phyloP scores from a whole-genome alignment of 2,329 filamentous ascomycete species.

The Fonsecaea pugnacius region DNA sequence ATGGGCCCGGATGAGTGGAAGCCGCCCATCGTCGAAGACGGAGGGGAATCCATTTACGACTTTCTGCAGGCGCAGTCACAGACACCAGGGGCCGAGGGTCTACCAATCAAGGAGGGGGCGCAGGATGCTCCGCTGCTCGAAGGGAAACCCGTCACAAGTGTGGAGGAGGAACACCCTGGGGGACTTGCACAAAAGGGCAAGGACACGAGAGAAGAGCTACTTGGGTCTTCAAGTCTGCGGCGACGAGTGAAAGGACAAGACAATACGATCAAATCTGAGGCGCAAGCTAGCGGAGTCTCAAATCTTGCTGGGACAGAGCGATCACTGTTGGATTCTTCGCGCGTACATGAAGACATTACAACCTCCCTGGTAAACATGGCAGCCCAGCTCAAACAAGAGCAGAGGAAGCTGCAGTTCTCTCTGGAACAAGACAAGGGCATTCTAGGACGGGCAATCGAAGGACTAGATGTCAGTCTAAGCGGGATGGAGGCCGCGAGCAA shows the following conservation, averaged over 20 bases:
- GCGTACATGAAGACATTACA: slow-evolving; percentile 82
- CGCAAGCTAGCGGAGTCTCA: slow-evolving; percentile 41
- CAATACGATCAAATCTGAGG: slow-evolving; percentile 17
- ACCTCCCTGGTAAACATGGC: slow-evolving; percentile 81
- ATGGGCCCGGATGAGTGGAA: slow-evolving; percentile 19
- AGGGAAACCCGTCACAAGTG: slow-evolving; percentile 20
- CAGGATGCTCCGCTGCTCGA: slow-evolving; percentile 23
- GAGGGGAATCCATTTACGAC: slow-evolving; percentile 34
- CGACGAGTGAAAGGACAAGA: slow-evolving; percentile 24
- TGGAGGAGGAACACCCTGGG: neutral
- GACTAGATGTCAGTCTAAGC: slow-evolving; percentile 74
- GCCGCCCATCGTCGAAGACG: slow-evolving; percentile 24
- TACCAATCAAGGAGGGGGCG: neutral
- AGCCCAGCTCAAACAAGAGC: slow-evolving; percentile 46
- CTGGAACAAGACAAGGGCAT: slow-evolving; percentile 64
- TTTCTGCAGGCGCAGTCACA: slow-evolving; percentile 26
- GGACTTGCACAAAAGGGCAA: slow-evolving; percentile 12
- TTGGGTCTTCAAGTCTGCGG: slow-evolving; percentile 33
- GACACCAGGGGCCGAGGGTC: neutral
- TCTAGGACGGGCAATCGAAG: slow-evolving; percentile 70
- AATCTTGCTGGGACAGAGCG: slow-evolving; percentile 62
- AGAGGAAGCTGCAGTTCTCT: slow-evolving; percentile 33
- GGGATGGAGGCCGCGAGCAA: slow-evolving; percentile 77
- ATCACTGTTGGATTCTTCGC: slow-evolving; percentile 74
- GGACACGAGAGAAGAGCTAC: slow-evolving; percentile 19